Evolutionary conservation across 306 rosid genomes (phyloP).

Genomic region (Quercus agrifolia): DNA sequence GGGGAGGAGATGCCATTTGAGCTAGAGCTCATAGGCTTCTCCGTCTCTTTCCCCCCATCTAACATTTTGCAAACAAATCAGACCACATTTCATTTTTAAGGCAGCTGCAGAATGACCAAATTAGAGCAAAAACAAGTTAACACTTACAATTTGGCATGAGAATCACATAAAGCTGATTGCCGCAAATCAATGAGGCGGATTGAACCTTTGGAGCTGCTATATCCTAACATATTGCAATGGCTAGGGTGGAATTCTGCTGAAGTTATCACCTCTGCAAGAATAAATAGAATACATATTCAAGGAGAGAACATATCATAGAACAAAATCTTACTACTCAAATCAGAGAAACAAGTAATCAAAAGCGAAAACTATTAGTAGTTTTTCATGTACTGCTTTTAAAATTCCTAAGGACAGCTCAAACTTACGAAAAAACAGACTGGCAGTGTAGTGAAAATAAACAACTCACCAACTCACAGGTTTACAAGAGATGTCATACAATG

Average conservation of each 20-base stretch:
- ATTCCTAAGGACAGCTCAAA: background rate
- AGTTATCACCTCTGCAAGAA: slow-evolving; percentile 92
- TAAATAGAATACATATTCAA: slow-evolving; percentile 18
- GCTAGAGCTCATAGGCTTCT: background rate
- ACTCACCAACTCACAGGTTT: background rate
- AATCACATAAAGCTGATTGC: slow-evolving; percentile 97
- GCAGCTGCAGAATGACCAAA: background rate
- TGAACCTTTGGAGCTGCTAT: slow-evolving; percentile 99
- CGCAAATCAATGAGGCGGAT: slow-evolving; percentile 95
- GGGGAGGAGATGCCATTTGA: no score
- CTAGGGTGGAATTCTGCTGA: slow-evolving; percentile 99
- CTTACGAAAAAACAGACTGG: background rate
- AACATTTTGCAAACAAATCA: background rate
- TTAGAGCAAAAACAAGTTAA: slow-evolving; percentile 10
- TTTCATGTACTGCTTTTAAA: background rate
- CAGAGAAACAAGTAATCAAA: background rate
- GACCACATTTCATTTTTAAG: background rate
- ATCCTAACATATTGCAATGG: slow-evolving; percentile 89
- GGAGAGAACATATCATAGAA: slow-evolving; percentile 1
- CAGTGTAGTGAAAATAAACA: background rate
- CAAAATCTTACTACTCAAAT: background rate
- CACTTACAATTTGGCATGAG: slow-evolving; percentile 88
- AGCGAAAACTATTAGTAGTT: background rate
- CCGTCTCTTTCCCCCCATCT: background rate
- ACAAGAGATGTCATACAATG: background rate